Conservation (phyloP, 768 basidiomycete genomes). For the Roridomyces roridus region DNA sequence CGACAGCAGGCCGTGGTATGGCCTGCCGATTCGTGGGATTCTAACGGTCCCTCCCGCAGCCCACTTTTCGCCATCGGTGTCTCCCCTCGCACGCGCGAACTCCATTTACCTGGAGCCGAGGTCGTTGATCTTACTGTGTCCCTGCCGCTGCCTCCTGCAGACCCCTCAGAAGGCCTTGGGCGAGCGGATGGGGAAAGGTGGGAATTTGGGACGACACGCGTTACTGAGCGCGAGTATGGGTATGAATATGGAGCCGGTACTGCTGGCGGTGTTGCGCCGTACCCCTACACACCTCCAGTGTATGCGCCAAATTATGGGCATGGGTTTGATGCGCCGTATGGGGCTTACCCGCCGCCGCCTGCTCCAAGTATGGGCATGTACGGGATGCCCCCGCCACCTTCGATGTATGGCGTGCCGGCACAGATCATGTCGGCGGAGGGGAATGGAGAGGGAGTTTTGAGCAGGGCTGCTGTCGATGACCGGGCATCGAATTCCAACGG, state of each 20-base stretch:
- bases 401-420: conserved; percentile 10
- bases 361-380: conserved; percentile 8
- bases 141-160: not conserved
- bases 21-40: not conserved
- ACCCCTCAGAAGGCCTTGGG: no score
- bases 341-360: not conserved
- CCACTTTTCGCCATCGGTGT: conserved; percentile 22
- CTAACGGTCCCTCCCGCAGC: no score
- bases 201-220: conserved; percentile 25
- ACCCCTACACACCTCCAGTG: no score
- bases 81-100: conserved; percentile 12
- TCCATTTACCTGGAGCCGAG: conserved; percentile 1
- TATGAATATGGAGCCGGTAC: not conserved
- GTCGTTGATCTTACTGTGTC: conserved; percentile 15
- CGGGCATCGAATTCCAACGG: no score
- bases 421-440: no score
- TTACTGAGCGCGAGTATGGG: not conserved
- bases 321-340: not conserved
- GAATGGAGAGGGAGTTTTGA: no score
- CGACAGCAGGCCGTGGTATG: conserved; percentile 2
- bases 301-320: conserved; percentile 18
- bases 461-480: no score
- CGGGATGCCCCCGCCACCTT: conserved; percentile 11
- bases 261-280: not conserved
- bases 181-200: not conserved